These are phyloP conservation scores for Rhytidhysteron rufulum DNA, from an alignment of 2,329 filamentous ascomycete species.

Conservation along the genomic window DNA sequence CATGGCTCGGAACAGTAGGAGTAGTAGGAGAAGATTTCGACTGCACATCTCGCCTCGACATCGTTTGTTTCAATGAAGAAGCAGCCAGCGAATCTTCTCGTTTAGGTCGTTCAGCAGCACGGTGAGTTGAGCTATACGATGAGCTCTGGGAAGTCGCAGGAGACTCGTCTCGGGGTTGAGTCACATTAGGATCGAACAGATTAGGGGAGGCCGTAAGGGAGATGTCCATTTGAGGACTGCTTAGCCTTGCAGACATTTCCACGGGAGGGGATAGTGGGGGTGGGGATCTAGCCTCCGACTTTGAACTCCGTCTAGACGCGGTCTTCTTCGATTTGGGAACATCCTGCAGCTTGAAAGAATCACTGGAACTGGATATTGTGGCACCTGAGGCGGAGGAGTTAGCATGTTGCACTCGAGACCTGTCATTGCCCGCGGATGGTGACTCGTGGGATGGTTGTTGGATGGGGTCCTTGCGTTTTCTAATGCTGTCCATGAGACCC, in stretches of 20 bases:
- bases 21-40: slow-evolving; percentile 37
- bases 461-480: slow-evolving; percentile 40
- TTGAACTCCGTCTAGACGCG: slow-evolving; percentile 45
- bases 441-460: slow-evolving; percentile 17
- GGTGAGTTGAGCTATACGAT: slow-evolving; percentile 37
- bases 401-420: slow-evolving; percentile 37
- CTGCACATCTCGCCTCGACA: slow-evolving; percentile 60
- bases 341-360: slow-evolving; percentile 71
- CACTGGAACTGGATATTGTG: slow-evolving; percentile 23
- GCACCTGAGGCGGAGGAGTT: slow-evolving; percentile 21
- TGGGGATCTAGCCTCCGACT: slow-evolving; percentile 40
- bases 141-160: slow-evolving; percentile 28
- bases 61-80: slow-evolving; percentile 37
- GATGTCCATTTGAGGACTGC: slow-evolving; percentile 29
- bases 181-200: slow-evolving; percentile 22
- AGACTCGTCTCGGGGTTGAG: slow-evolving; percentile 17
- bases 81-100: slow-evolving; percentile 58
- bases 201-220: slow-evolving; percentile 34
- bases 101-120: slow-evolving; percentile 45
- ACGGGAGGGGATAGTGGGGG: slow-evolving; percentile 39
- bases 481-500: slow-evolving; percentile 54
- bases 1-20: slow-evolving; percentile 33
- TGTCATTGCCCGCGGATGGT: slow-evolving; percentile 45
- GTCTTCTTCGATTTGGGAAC: slow-evolving; percentile 64
- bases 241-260: slow-evolving; percentile 32